A percentile compares a stretch with the other conserved stretches of the same genome.
Conservation (phyloP, 1,139 yeast species). For the Debaryomycetaceae sp. region DNA sequence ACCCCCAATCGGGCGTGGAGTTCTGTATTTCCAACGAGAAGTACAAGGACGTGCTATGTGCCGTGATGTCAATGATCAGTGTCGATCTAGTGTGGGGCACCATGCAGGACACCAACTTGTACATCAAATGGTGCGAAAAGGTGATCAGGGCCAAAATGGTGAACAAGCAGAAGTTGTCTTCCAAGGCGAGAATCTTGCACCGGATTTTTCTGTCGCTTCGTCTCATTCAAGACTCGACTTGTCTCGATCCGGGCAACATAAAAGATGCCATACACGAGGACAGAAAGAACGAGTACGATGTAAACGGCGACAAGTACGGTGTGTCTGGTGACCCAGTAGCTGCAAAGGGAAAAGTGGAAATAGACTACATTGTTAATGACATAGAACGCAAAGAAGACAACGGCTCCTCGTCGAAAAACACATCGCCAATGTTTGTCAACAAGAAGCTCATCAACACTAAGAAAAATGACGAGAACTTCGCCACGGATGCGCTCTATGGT, state of each 20-base stretch:
- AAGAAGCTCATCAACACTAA: slow-evolving; percentile 44
- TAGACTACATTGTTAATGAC: slow-evolving; percentile 44
- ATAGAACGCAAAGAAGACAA: slow-evolving; percentile 8
- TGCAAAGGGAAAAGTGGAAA: slow-evolving; percentile 32
- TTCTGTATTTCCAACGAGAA: slow-evolving; percentile 62
- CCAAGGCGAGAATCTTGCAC: slow-evolving; percentile 75
- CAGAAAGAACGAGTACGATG: slow-evolving; percentile 35
- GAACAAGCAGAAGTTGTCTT: slow-evolving; percentile 61
- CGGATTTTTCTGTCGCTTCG: slow-evolving; percentile 74
- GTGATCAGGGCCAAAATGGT: slow-evolving; percentile 69
- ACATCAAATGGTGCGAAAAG: slow-evolving; percentile 72
- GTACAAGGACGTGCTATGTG: slow-evolving; percentile 81
- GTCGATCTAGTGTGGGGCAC: slow-evolving; percentile 92
- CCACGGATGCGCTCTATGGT: slow-evolving; percentile 82
- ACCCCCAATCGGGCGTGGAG: slow-evolving; percentile 35
- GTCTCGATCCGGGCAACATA: slow-evolving; percentile 46
- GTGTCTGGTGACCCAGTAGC: neutral
- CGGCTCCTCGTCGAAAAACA: slow-evolving; percentile 8
- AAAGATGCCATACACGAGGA: slow-evolving; percentile 32
- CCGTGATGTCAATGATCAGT: slow-evolving; percentile 81
- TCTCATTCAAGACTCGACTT: slow-evolving; percentile 70
- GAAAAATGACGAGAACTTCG: slow-evolving; percentile 52
- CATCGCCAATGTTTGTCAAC: slow-evolving; percentile 42
- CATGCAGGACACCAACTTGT: slow-evolving; percentile 79
- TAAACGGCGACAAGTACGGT: slow-evolving; percentile 35